Evolutionary conservation across 106 monocot genomes (phyloP).

Genomic region (Chionographis japonica): DNA sequence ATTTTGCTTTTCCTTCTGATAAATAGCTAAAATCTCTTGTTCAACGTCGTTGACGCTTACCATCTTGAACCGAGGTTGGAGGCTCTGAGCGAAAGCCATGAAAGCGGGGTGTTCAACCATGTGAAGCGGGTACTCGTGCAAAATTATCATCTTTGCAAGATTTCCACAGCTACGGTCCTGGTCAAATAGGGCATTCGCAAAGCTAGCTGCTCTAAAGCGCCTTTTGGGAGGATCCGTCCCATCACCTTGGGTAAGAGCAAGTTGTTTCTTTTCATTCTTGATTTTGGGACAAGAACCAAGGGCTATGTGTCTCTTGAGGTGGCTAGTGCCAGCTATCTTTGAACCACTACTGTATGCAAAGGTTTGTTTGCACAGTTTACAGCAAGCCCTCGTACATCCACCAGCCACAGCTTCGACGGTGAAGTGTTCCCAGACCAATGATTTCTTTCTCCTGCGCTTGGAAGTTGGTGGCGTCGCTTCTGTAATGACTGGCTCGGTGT

Average conservation of each 20-base stretch:
- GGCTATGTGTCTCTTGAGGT: slow-evolving; percentile 85
- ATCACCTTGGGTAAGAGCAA: slow-evolving; percentile 41
- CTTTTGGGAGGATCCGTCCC: slow-evolving; percentile 59
- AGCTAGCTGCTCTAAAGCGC: slow-evolving; percentile 47
- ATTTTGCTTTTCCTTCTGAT: slow-evolving; percentile 67
- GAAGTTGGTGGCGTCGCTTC: slow-evolving; percentile 37
- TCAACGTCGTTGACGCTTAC: slow-evolving; percentile 46
- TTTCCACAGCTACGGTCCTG: slow-evolving; percentile 49
- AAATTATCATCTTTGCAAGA: slow-evolving; percentile 88
- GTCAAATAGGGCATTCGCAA: slow-evolving; percentile 51
- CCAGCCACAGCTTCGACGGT: slow-evolving; percentile 63
- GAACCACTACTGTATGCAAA: slow-evolving; percentile 85
- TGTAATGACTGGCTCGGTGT: slow-evolving; percentile 33
- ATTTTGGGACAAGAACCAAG: slow-evolving; percentile 80
- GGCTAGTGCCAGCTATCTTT: slow-evolving; percentile 91
- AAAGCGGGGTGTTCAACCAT: slow-evolving; percentile 77
- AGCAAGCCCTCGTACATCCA: slow-evolving; percentile 71
- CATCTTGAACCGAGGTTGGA: slow-evolving; percentile 79
- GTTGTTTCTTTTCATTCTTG: slow-evolving; percentile 49
- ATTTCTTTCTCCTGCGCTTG: slow-evolving; percentile 74
- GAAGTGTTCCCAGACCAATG: slow-evolving; percentile 90
- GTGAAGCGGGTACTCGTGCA: slow-evolving; percentile 87
- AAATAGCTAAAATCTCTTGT: slow-evolving; percentile 51
- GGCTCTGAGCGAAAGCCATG: slow-evolving; percentile 55
- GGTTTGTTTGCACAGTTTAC: slow-evolving; percentile 91